Evolutionary conservation across 768 basidiomycete species (phyloP), one percentile per base, ranked within the genome.

Genomic region (Tricholoma flavovirens): DNA sequence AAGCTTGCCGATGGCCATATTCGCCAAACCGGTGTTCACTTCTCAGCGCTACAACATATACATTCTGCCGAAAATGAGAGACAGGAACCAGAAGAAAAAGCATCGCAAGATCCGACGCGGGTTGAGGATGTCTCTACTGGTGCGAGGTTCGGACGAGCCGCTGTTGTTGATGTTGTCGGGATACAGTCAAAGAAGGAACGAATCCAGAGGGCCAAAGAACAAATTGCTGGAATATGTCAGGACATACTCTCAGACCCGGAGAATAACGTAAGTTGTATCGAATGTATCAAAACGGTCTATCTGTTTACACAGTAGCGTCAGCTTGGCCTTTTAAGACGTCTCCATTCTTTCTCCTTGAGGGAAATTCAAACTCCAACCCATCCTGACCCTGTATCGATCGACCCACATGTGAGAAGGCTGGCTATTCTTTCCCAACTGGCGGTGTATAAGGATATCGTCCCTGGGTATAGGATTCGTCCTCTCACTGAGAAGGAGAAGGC

Each of bases 171-270:
- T 59, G 77, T 95, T 45, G 74, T 96, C 36, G 71, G 74, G 40
- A 86, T 80, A 58, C 78, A 77, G 62, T 87, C 89, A 21, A 81
- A 86, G 58, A 81, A 79, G 60, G 77, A 75, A 50, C 78, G 86
- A 53, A 75, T 97, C 60, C 83, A 84, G 61, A 76, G 77, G 40
- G 95, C 95, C 12, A 93, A 96, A 64, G 93, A 97, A 66, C 94
- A 98, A 73, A 91, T 98, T 59, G 97, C 94, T 1, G 77, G 80
- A 26, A 83, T 98, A 30, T 97, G 94, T 67, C 93, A 97, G 66
- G 96, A 98, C 63, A 90, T 98, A 53, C 75, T 97, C 49, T 82
- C 89, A 21, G 96, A 98, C 60, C 96, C 96, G 22, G 97, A 99
- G 73, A 93, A 93, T 66, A 91, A 87, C 58, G 95, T 97, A 67